Base-by-base conservation (phyloP, 2,329 filamentous ascomycete species). In the Cryphonectria naterciae region DNA sequence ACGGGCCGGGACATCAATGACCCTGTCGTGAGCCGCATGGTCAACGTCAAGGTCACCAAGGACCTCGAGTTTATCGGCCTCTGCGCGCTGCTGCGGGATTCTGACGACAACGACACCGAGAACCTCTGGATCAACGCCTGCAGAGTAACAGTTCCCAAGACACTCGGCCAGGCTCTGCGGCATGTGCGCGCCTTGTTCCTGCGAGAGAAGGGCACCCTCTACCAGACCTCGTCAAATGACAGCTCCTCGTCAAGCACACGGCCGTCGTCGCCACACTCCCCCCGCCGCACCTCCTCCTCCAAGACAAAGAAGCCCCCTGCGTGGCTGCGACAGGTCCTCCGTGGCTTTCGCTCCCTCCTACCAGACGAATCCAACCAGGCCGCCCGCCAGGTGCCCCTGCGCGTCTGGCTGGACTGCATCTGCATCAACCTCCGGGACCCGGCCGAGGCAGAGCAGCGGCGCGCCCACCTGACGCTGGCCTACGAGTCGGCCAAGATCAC, bases 401-500 rank as follows among this genome's bases (percentile, higher is more conserved):
- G 65, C 32, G 60, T 78, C 41, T 78, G 76, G 77, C 71, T 78
- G 4, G 77, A 77, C 32, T 74, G 72, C 0, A 70, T 78, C 15
- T 77, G 76, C 60, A 74, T 78, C 25, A 73, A 78, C n/a, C 72
- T 74, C 54, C 52, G 56, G 32, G 72, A 75, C 25, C 65, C 70
- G 11, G 35, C 67, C 2, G 77, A 78, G 65, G 72, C 73, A 25
- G 75, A 73, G 61, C 63, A 70, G 7, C 76, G 77, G 56, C 74
- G 77, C 22, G 73, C 71, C 1, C 67, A 74, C 35, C 76, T 77
- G 73, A 73, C 72, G 0, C 64, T 69, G 4, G 77, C 77, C 15
- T 78, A 77, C 54, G 69, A 73, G 32, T 67, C 70, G n/a, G 77
- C 77, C 22, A 71, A 62, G 2, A 65, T 72, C 15, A 76, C 77